Conservation (phyloP, 2,329 filamentous ascomycete genomes). For the Fusarium floridanum region DNA sequence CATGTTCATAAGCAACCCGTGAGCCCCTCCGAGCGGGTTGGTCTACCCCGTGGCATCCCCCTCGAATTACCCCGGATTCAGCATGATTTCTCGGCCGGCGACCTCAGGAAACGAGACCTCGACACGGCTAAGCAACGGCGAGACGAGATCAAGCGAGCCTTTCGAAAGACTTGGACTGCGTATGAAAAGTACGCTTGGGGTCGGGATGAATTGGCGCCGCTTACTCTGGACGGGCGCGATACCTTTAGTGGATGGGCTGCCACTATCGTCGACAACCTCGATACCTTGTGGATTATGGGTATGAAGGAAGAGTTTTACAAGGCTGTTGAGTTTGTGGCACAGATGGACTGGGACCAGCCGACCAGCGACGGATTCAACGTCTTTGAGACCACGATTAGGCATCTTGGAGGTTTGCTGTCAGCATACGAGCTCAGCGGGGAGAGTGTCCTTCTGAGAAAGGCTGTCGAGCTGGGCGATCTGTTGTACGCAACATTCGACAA, state of each 20-base stretch:
- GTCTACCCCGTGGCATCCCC: constrained; percentile 26
- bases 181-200: constrained; percentile 73
- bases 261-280: constrained; percentile 71
- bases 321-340: constrained; percentile 66
- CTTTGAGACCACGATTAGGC: constrained; percentile 77
- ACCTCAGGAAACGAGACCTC: constrained; percentile 25
- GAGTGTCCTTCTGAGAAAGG: constrained; percentile 68
- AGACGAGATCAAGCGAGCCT: constrained; percentile 60
- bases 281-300: constrained; percentile 77
- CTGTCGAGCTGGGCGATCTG: constrained; percentile 71
- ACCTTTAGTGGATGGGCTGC: constrained; percentile 74
- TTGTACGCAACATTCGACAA: constrained; percentile 76
- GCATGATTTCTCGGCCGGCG: constrained; percentile 33
- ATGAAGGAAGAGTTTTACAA: constrained; percentile 72
- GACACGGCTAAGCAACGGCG: constrained; percentile 31
- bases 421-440: constrained; percentile 75
- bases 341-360: constrained; percentile 62
- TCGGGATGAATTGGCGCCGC: constrained; percentile 69
- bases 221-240: constrained; percentile 62
- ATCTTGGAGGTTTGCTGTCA: constrained; percentile 74
- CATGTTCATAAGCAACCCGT: constrained; percentile 29
- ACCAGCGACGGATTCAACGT: constrained; percentile 64
- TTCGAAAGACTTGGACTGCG: constrained; percentile 66
- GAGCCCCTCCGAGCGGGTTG: constrained; percentile 17
- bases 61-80: constrained; percentile 37